Evolutionary conservation across 2,329 filamentous ascomycete genomes (phyloP), one percentile per base, ranked within the genome.

Genomic region (Arthrinium phaeospermum): DNA sequence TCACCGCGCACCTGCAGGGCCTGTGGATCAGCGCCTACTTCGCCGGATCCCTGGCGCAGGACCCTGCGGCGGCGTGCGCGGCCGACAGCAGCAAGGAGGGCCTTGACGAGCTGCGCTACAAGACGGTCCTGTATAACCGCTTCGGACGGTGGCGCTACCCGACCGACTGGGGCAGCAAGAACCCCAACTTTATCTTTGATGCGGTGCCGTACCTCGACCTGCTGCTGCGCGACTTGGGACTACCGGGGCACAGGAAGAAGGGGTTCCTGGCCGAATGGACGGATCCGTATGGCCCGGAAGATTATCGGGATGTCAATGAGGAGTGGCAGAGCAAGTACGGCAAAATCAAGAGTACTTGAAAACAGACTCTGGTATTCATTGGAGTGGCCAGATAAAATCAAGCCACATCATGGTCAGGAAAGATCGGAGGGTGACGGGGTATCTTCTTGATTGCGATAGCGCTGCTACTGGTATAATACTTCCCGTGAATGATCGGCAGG

Each of bases 101-200:
- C 12, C 76, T 91, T 14, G 81, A 82, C 4, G 73, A 79, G 67
- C 75, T 89, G 24, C 82, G 80, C 70, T 85, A 86, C 74, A 87
- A 92, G 75, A 89, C 91, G 0, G 86, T 91, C 34, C 82, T 94
- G 67, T 86, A 92, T 78, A 90, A 87, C 27, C 89, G 92, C 49
- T 96, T 92, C 79, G 91, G 91, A 5, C 90, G 87, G 75, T 92
- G 91, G 88, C 86, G 93, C 37, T 93, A 93, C 76, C 90, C 91
- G 0, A 86, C 84, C 4, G 92, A 92, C 0, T 91, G 90, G 77
- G 92, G 92, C 0, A 85, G 83, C 51, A 86, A 85, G 77, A 85
- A 87, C 72, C 91, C 91, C 0, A 92, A 94, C 79, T 91, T 95
- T 75, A 91, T 93, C 24, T 95, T 96, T 77, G 94, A 96, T 80